Percentiles rank a stretch among this genome's conserved stretches.
phyloP scores from a whole-genome alignment of 352 stramenopile genomes.

The Phytophthora chlamydospora region DNA sequence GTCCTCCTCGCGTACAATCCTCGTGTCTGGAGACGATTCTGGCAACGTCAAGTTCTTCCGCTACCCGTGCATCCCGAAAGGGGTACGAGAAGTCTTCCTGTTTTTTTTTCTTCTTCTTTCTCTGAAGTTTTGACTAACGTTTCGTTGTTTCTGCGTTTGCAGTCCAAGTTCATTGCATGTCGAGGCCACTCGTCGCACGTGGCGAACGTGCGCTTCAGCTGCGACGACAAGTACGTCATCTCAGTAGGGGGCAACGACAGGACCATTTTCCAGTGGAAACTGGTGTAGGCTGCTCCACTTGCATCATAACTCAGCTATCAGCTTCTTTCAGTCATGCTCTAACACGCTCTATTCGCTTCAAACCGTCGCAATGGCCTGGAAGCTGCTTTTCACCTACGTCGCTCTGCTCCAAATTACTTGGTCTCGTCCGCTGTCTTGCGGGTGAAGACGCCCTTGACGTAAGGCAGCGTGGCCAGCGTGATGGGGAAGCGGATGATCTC shows the following conservation, averaged over 20 bases:
- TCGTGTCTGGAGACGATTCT: constrained; percentile 85
- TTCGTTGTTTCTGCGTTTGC: constrained; percentile 7
- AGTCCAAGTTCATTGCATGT: constrained; percentile 59
- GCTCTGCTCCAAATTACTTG: constrained; percentile 26
- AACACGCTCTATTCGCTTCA: constrained; percentile 26
- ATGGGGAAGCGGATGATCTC: constrained; percentile 90
- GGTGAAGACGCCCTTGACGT: constrained; percentile 74
- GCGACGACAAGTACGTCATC: constrained; percentile 83
- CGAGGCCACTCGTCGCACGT: constrained; percentile 85
- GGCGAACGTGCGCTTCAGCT: constrained; percentile 82
- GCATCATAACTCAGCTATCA: not conserved
- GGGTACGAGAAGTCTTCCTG: constrained; percentile 36
- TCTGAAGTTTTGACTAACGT: not conserved
- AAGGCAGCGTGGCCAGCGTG: constrained; percentile 80
- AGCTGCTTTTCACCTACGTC: constrained; percentile 10
- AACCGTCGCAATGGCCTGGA: constrained; percentile 6
- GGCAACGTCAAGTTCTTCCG: constrained; percentile 89
- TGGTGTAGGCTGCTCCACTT: constrained; percentile 32
- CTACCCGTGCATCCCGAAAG: constrained; percentile 79
- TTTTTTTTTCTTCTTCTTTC: constrained; percentile 6
- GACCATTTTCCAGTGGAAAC: constrained; percentile 88
- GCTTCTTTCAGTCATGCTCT: constrained; percentile 5
- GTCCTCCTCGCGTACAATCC: constrained; percentile 64
- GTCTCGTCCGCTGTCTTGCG: constrained; percentile 44
- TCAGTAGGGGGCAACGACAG: constrained; percentile 86